Base-by-base conservation (phyloP, 495 filamentous ascomycete species). In the Aspergillus wentii region DNA sequence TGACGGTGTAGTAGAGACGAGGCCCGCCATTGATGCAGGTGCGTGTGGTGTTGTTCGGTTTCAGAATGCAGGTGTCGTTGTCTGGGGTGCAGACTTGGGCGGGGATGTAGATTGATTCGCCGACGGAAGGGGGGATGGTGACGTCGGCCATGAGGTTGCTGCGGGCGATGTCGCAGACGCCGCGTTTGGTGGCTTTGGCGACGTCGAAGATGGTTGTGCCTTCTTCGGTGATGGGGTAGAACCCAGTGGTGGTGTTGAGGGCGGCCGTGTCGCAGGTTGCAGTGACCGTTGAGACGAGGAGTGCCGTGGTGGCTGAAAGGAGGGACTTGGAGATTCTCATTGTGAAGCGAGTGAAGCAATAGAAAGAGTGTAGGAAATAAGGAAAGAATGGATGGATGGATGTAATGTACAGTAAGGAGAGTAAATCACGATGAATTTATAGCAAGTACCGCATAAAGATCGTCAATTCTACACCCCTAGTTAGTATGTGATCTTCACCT, bases 111-210 rank as follows among this genome's bases (percentile, higher is more conserved):
- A 50, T 10, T 9, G 26, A n/a, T 25, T 50, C 19, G 22, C 37
- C 40, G 13, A 35, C 10, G 20, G 30, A 35, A 2, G 35, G 38
- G 1, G 30, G 17, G 35, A 50, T 37, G 9, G 35, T 38, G 7
- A 39, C 47, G 26, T 50, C 47, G 10, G 37, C 47, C 47, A 50
- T 50, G n/a, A 40, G 33, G 29, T 50, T 45, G 11, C 31, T 13
- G n/a, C 47, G 47, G 13, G 20, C 38, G 26, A 50, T 50, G 10
- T 49, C 46, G 19, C 46, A 49, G 11, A 43, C 37, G 11, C 46
- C 46, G 3, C 46, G 37, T 11, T 43, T 44, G 11, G 30, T 37
- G 19, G 30, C 30, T 3, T 16, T 16, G 13, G 46, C 35, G 16
- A 49, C 22, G 8, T 44, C 32, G 28, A 40, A 40, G 21, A 49